Base-by-base conservation (phyloP, 352 stramenopile species). In the Poterioochromonas sp. region DNA sequence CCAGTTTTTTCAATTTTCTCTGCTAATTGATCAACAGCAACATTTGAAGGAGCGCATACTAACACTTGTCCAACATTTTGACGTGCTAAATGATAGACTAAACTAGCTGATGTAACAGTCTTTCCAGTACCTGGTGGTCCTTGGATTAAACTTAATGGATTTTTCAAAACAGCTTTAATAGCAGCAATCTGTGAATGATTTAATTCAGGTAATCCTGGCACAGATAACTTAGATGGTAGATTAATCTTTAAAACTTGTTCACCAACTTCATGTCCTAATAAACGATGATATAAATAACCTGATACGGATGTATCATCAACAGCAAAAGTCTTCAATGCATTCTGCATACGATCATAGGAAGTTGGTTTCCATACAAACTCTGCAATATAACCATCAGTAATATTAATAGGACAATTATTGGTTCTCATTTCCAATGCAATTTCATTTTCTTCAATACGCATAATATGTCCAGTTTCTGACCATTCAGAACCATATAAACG, bases 361-460 rank as follows among this genome's bases (percentile, higher is more conserved):
- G 94, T 98, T 22, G 87, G 90, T 81, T 99, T 99, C 96, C 96
- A 99, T 80, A 99, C 93, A 86, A 98, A 99, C 68, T 98, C 93
- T 22, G 99, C 91, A 62, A 95, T 81, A 73, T 91, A 86, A 2
- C 92, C 95, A 82, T 98, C 94, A 0, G 87, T 89, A 79, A 99
- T 96, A 76, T 98, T 91, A 26, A 96, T 84, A 15, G 91, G 91
- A 39, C 88, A 82, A 32, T 83, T 80, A 39, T 49, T 78, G 64
- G n/a, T 85, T 12, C 51, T 64, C 77, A 83, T 87, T 58, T 82
- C 83, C 63, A 80, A 79, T 53, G 35, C 82, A 20, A 93, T 83
- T 80, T 93, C 86, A 65, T 88, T 86, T 82, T 94, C 88, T 47
- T 86, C 81, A 71, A 94, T 92, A 65, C 86, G 82, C 79, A 93